A percentile compares a stretch with the other conserved stretches of the same genome.
Conservation (phyloP, 1,284 basidiomycete species). For the Abortiporus biennis region DNA sequence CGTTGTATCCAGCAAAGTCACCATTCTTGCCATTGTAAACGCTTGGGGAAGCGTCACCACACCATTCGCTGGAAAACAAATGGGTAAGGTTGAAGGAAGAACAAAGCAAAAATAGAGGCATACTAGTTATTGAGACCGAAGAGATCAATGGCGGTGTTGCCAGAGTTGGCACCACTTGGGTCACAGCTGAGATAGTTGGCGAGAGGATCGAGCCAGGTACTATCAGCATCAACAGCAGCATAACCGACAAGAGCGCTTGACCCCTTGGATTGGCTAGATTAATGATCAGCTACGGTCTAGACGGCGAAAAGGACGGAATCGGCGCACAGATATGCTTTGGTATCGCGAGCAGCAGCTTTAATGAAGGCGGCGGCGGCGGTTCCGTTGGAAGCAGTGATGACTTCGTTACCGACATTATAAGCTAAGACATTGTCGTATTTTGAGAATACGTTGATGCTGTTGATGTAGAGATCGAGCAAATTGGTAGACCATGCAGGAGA, state of each 20-base stretch:
- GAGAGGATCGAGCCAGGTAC: constrained; percentile 61
- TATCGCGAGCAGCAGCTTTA: constrained; percentile 87
- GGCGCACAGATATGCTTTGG: constrained; percentile 76
- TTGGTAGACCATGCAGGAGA: constrained; percentile 80
- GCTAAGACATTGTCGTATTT: constrained; percentile 83
- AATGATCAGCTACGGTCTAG: constrained; percentile 5
- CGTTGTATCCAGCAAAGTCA: constrained; percentile 63
- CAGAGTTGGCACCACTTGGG: constrained; percentile 43
- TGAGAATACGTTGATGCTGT: constrained; percentile 73
- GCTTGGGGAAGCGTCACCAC: constrained; percentile 57
- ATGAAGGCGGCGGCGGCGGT: constrained; percentile 75
- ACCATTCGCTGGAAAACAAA: constrained; percentile 59
- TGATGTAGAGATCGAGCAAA: constrained; percentile 74
- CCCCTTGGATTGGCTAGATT: constrained; percentile 53
- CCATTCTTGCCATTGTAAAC: constrained; percentile 45
- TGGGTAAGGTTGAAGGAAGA: constrained; percentile 8
- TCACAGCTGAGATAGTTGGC: constrained; percentile 84
- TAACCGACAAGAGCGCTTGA: constrained; percentile 78
- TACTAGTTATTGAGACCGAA: constrained; percentile 82
- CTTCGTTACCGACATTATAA: constrained; percentile 88
- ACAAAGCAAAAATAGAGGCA: constrained; percentile 17
- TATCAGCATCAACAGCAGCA: constrained; percentile 75
- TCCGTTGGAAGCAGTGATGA: constrained; percentile 52
- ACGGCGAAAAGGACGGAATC: constrained; percentile 1
- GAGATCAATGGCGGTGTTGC: constrained; percentile 69